A percentile compares a stretch with the other conserved stretches of the same genome.
These are phyloP conservation scores for Ophiognomonia clavigignenti-juglandacearum DNA, from an alignment of 2,329 filamentous ascomycete species.

Conservation along the genomic window DNA sequence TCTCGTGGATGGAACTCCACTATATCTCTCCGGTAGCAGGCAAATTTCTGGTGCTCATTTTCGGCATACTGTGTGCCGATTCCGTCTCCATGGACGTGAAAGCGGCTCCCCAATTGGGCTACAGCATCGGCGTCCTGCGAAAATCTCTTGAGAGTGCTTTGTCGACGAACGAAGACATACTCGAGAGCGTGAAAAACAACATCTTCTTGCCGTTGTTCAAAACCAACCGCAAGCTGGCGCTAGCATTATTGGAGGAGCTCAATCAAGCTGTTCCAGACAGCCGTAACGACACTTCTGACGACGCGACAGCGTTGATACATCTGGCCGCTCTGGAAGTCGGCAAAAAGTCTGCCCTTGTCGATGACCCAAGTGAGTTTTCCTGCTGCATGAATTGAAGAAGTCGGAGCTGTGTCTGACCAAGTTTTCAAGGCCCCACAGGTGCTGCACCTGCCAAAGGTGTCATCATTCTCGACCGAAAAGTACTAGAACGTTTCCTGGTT, in stretches of 20 bases:
- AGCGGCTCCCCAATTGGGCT: constrained; percentile 21
- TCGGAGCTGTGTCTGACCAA: constrained; percentile 2
- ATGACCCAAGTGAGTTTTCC: constrained; percentile 52
- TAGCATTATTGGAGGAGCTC: constrained; percentile 52
- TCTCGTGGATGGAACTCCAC: constrained; percentile 48
- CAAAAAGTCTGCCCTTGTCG: constrained; percentile 65
- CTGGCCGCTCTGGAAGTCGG: constrained; percentile 66
- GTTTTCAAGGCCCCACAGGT: constrained; percentile 20
- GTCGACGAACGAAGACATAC: constrained; percentile 40
- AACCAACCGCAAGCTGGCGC: constrained; percentile 45
- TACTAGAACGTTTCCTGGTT: constrained; percentile 47
- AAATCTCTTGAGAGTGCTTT: constrained; percentile 51
- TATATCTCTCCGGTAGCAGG: constrained; percentile 57
- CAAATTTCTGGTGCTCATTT: constrained; percentile 55
- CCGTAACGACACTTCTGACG: constrained; percentile 28
- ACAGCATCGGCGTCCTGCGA: constrained; percentile 46
- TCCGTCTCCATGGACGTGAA: constrained; percentile 17
- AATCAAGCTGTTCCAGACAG: constrained; percentile 28
- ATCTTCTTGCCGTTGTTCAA: constrained; percentile 60
- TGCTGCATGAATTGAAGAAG: constrained; percentile 9
- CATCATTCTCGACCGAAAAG: constrained; percentile 32
- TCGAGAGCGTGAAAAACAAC: constrained; percentile 62
- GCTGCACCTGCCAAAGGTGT: constrained; percentile 17
- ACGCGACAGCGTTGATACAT: constrained; percentile 53
- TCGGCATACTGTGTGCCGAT: constrained; percentile 38